These are phyloP conservation scores for Saururus chinensis DNA, from an alignment of 164 flowering plant genomes.

Conservation along the genomic window DNA sequence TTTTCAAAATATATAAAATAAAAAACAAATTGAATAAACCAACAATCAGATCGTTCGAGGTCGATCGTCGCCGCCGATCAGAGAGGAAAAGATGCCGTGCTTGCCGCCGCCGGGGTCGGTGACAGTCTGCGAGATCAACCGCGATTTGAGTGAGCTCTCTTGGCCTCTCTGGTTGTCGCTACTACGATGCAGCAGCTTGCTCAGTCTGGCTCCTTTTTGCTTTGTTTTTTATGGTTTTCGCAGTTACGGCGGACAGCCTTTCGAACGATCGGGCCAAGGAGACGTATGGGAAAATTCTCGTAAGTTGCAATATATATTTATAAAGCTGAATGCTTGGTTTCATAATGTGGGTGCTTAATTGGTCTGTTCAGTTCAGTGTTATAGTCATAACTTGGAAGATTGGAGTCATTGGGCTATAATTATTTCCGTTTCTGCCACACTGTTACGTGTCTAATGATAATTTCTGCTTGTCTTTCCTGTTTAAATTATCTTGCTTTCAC, in stretches of 20 bases:
- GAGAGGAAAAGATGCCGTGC: slow-evolving; percentile 42
- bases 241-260: slow-evolving; percentile 56
- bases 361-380: too few relatives aligned
- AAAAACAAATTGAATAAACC: too few relatives aligned
- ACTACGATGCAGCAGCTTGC: not conserved
- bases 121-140: slow-evolving; percentile 84
- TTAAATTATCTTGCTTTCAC: too few relatives aligned
- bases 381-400: not conserved
- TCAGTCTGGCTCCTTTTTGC: not conserved
- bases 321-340: not conserved
- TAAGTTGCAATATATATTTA: slow-evolving; percentile 10
- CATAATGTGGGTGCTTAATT: not conserved
- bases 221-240: slow-evolving; percentile 1
- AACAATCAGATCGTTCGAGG: too few relatives aligned
- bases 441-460: too few relatives aligned
- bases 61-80: too few relatives aligned
- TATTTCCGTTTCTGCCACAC: too few relatives aligned
- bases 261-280: slow-evolving; percentile 63
- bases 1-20: too few relatives aligned
- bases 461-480: too few relatives aligned
- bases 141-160: slow-evolving; percentile 50
- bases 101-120: slow-evolving; percentile 69
- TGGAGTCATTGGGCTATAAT: too few relatives aligned
- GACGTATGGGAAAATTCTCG: slow-evolving; percentile 70
- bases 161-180: not conserved